Conservation (phyloP, 2,329 filamentous ascomycete species). For the Simplicillium aogashimaense region DNA sequence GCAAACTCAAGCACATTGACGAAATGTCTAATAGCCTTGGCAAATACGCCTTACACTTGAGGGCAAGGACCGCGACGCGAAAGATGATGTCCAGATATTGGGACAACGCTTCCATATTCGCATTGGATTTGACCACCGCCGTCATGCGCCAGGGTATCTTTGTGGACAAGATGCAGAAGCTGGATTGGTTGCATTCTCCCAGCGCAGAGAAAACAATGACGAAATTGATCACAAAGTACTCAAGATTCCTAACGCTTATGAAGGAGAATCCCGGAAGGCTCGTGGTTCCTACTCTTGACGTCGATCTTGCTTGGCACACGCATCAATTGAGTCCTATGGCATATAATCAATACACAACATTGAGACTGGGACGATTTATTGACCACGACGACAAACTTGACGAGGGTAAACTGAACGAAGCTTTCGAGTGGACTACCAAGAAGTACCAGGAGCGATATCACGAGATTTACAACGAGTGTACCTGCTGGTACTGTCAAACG, state of each 20-base stretch:
- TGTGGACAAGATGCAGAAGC: slow-evolving; percentile 61
- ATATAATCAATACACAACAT: slow-evolving; percentile 52
- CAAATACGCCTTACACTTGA: slow-evolving; percentile 12
- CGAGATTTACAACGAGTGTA: slow-evolving; percentile 66
- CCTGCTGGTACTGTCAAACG: slow-evolving; percentile 73
- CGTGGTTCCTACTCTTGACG: slow-evolving; percentile 62
- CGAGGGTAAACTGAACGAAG: slow-evolving; percentile 49
- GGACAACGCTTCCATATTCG: slow-evolving; percentile 55
- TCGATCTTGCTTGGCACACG: slow-evolving; percentile 73
- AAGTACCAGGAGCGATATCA: slow-evolving; percentile 55
- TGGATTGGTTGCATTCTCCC: slow-evolving; percentile 72
- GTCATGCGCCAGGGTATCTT: slow-evolving; percentile 58
- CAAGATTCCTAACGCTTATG: slow-evolving; percentile 54
- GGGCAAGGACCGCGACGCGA: slow-evolving; percentile 37
- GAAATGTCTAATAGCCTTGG: slow-evolving; percentile 8
- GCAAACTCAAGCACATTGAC: slow-evolving; percentile 30
- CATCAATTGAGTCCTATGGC: slow-evolving; percentile 58
- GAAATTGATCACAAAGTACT: slow-evolving; percentile 55
- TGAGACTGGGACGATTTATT: slow-evolving; percentile 46
- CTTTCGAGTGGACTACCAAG: slow-evolving; percentile 66
- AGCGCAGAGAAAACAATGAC: slow-evolving; percentile 51
- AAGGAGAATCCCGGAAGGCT: slow-evolving; percentile 29
- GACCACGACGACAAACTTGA: slow-evolving; percentile 81
- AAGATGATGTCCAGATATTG: slow-evolving; percentile 65
- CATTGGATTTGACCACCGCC: slow-evolving; percentile 54